These are phyloP conservation scores for Oryza meyeriana DNA, from an alignment of 176 grass and related monocot species.

Conservation along the genomic window DNA sequence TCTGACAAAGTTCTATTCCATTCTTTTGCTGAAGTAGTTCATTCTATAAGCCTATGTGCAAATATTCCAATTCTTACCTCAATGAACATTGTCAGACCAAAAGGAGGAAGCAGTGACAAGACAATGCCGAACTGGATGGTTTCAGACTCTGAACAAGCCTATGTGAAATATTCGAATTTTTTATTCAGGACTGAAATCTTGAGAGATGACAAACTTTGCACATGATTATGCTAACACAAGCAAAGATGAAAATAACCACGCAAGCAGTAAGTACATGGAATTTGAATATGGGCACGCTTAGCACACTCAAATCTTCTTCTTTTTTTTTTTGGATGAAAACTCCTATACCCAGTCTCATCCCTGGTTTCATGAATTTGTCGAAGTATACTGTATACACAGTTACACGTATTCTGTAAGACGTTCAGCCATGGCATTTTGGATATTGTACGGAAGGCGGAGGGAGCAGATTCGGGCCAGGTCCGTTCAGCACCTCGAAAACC, in stretches of 20 bases:
- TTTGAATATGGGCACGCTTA: not conserved
- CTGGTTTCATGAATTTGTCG: not conserved
- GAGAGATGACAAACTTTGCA: not conserved
- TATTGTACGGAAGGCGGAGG: conserved; percentile 37
- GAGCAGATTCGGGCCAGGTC: conserved; percentile 33
- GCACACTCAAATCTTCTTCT: not conserved
- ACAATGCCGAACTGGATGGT: not conserved
- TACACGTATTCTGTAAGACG: not conserved
- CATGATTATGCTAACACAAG: not conserved
- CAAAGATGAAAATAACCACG: not conserved
- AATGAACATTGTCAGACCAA: not conserved
- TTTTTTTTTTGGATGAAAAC: not conserved
- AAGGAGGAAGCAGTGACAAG: not conserved
- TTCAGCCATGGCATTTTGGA: conserved; percentile 37
- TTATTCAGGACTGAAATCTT: not conserved
- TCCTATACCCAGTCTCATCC: not conserved
- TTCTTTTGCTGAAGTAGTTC: not conserved
- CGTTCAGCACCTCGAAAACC: conserved; percentile 56
- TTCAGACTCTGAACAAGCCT: no score
- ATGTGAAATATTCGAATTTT: no score
- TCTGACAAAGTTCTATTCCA: no score
- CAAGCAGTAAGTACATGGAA: not conserved
- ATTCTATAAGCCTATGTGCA: no score
- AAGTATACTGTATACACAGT: not conserved
- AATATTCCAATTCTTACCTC: not conserved